Conservation (phyloP, 1,139 yeast species). For the Sugiyamaella grinbergsii region DNA sequence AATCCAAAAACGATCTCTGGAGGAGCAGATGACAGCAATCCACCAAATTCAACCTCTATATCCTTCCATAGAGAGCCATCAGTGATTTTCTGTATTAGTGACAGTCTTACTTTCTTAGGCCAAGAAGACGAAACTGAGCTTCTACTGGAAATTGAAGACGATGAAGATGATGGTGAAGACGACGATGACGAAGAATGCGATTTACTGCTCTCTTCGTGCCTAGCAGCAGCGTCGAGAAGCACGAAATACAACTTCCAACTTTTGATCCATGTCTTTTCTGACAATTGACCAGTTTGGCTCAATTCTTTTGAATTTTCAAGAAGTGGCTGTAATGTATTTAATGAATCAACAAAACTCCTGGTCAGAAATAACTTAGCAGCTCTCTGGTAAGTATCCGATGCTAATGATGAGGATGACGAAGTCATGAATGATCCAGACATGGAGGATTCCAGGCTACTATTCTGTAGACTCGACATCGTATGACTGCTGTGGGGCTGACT, state of each 20-base stretch:
- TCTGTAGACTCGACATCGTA: slow-evolving; percentile 7
- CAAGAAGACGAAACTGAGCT: slow-evolving; percentile 19
- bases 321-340: slow-evolving; percentile 28
- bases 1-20: slow-evolving; percentile 26
- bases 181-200: slow-evolving; percentile 10
- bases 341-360: slow-evolving; percentile 31
- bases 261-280: slow-evolving; percentile 30
- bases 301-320: slow-evolving; percentile 22
- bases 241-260: slow-evolving; percentile 35
- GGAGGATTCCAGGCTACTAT: slow-evolving; percentile 13
- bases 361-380: slow-evolving; percentile 35
- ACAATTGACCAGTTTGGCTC: slow-evolving; percentile 20
- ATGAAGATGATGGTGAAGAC: slow-evolving; percentile 8
- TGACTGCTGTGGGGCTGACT: not conserved
- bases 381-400: slow-evolving; percentile 26
- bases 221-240: slow-evolving; percentile 29
- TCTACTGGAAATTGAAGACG: slow-evolving; percentile 6
- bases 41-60: slow-evolving; percentile 20
- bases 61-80: slow-evolving; percentile 22
- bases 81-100: slow-evolving; percentile 23
- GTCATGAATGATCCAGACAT: slow-evolving; percentile 15
- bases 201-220: slow-evolving; percentile 15
- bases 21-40: slow-evolving; percentile 21
- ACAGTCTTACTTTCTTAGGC: slow-evolving; percentile 25
- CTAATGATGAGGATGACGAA: slow-evolving; percentile 15